Evolutionary conservation across 2,329 filamentous ascomycete species (phyloP), one percentile per base, ranked within the genome.

Genomic region (Paraphoma sp.): DNA sequence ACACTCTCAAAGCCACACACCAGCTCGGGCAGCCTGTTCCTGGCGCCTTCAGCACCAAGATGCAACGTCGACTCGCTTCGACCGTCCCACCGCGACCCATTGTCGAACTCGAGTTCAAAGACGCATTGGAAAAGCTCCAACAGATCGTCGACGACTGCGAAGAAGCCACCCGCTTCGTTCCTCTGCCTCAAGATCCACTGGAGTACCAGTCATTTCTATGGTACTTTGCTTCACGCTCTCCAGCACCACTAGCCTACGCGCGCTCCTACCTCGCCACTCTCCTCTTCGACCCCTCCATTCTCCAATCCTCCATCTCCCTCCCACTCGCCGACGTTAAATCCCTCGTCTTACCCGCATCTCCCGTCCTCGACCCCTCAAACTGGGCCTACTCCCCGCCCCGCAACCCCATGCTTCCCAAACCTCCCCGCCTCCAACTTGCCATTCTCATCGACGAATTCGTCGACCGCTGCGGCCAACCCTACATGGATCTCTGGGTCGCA

Each of bases 11-110:
- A 55, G 80, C 82, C 29, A 87, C 89, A 1, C 84, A 89, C 52
- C 65, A 77, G 0, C 76, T 94, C 2, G 90, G 87, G 0, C 87
- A 83, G 48, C 76, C 86, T 0, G 87, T 96, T 0, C 84, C 88
- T 0, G 87, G 88, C n/a, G 87, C 93, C 0, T 98, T 97, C 74
- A 97, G 92, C 67, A 86, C 87, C 23, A 96, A 97, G 72, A 84
- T 98, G 38, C 95, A 99, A 72, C 86, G 93, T n/a, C 90, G 90
- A 60, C 82, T 99, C 31, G 93, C 95, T 0, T 97, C 93, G 65
- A 97, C 93, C 0, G 93, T 97, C 68, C 95, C 95, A 4, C 95
- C 95, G 7, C 86, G 94, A 8, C 93, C 94, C 0, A 94, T 97
- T 66, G 91, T 97, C 10, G 84, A 92, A 51, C 81, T 93, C 2